These are phyloP conservation scores for Quercus mongolica DNA, from an alignment of 306 rosid species.

Conservation along the genomic window DNA sequence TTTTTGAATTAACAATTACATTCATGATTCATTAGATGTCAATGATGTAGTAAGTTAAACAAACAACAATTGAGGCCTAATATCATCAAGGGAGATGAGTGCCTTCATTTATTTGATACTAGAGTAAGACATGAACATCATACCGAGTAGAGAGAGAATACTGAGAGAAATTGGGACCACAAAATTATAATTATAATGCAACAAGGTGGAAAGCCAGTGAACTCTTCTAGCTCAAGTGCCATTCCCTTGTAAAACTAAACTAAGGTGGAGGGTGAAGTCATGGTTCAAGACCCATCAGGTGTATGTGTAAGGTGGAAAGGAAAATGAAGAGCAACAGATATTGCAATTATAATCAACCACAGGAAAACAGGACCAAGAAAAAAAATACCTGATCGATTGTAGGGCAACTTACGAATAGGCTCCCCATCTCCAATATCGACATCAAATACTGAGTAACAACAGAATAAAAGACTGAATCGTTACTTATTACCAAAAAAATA, in stretches of 20 bases:
- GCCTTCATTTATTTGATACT: constrained; percentile 12
- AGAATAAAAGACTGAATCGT: neutral
- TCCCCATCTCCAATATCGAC: constrained; percentile 95
- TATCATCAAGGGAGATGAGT: neutral
- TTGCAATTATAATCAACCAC: neutral
- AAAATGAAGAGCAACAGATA: neutral
- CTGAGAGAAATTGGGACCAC: constrained; percentile 1
- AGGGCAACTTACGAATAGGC: constrained; percentile 89
- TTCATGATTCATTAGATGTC: constrained; percentile 1
- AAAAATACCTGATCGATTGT: constrained; percentile 71
- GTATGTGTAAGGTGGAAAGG: neutral
- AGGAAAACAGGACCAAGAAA: constrained; percentile 8
- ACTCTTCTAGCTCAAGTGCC: neutral
- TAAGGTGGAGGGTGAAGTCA: too few relatives aligned
- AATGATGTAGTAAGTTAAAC: neutral
- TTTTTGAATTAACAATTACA: constrained; percentile 16
- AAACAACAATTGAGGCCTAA: constrained; percentile 5
- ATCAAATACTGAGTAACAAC: constrained; percentile 71
- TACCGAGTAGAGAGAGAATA: constrained; percentile 1
- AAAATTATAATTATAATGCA: constrained; percentile 7
- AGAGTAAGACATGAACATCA: constrained; percentile 12
- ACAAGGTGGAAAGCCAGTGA: constrained; percentile 12
- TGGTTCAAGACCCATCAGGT: too few relatives aligned
- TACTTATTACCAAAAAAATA: too few relatives aligned
- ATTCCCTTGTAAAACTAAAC: too few relatives aligned